Evolutionary conservation across 2,329 filamentous ascomycete genomes (phyloP), one percentile per base, ranked within the genome.

Genomic region (Colletotrichum liaoningense): DNA sequence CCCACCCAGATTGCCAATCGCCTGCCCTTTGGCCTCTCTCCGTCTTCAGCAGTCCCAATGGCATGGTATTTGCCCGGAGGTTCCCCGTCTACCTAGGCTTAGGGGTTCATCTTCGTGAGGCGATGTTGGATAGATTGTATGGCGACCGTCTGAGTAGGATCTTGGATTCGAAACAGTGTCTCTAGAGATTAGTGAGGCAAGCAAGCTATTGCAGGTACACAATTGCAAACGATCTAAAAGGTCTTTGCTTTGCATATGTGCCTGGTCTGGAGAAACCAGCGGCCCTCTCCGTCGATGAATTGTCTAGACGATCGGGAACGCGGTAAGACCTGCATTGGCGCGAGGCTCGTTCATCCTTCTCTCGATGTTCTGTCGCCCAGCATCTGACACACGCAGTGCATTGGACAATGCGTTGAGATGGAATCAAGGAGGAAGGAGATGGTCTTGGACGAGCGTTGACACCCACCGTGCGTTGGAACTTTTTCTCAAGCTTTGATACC

Each of bases 21-120:
- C 58, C 64, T 64, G 54, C 42, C 58, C 19, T 12, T 38, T 42
- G 66, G 58, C 54, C 33, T 69, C 60, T 57, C 35, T 19, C 56
- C 67, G 63, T 72, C 68, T 74, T 72, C 58, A 74, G 26, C 72
- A 54, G 54, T 72, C 57, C 67, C 63, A 52, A 72, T 59, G 60
- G 68, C 24, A 30, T 35, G 63, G 68, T 35, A 42, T 67, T n/a
- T 60, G 56, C 28, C 67, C 35, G 55, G 60, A 52, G 57, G 38
- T 33, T 26, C 56, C 62, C 63, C 55, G 46, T 57, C 60, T 22
- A 22, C 22, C 22, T 55, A 24, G 55, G 62, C n/a, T 14, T 52
- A 16, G 5, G 19, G 46, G 35, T 16, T 33, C 22, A 55, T 19
- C 8, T 60, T 30, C n/a, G 28, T 26, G 24, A 49, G 24, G 28